A percentile compares a stretch with the other conserved stretches of the same genome.
Evolutionary conservation across 176 grass and related monocot species (phyloP).

Genomic region (Phragmites australis): DNA sequence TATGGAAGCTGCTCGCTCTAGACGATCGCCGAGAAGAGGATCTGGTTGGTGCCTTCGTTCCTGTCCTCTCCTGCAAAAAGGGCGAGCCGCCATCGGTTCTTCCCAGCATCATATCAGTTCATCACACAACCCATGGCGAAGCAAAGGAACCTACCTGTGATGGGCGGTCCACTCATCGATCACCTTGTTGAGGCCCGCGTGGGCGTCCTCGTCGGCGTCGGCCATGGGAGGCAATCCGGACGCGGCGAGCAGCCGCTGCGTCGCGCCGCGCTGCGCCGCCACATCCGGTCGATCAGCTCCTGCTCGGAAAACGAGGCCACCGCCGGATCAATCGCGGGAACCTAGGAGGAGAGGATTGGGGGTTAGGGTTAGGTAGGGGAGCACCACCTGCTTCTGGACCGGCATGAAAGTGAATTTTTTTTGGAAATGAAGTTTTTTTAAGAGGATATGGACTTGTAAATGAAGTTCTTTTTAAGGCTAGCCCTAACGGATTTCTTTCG

Average conservation of each 20-base stretch:
- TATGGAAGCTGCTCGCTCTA: constrained; percentile 35
- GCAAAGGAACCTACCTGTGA: constrained; percentile 37
- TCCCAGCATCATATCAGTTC: too few species aligned
- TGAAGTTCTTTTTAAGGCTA: too few species aligned
- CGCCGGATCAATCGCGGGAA: not conserved
- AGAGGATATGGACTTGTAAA: too few species aligned
- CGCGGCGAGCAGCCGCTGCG: constrained; percentile 60
- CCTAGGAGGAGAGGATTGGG: not conserved
- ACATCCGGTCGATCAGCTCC: constrained; percentile 83
- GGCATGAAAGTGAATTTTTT: too few species aligned
- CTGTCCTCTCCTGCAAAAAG: constrained; percentile 54
- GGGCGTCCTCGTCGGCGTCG: constrained; percentile 53
- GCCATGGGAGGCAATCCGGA: constrained; percentile 61
- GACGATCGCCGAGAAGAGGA: constrained; percentile 69
- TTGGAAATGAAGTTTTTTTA: too few species aligned
- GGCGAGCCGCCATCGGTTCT: not conserved
- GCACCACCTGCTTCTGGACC: constrained; percentile 65
- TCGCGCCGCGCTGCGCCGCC: constrained; percentile 45
- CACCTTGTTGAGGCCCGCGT: constrained; percentile 64
- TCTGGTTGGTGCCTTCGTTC: constrained; percentile 62
- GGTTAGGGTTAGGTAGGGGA: not conserved
- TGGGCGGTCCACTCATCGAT: constrained; percentile 74
- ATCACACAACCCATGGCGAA: not conserved
- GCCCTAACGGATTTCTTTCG: too few species aligned
- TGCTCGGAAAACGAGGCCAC: constrained; percentile 10